Evolutionary conservation across 345 rosid genomes (phyloP).

Genomic region (Jatropha curcas): DNA sequence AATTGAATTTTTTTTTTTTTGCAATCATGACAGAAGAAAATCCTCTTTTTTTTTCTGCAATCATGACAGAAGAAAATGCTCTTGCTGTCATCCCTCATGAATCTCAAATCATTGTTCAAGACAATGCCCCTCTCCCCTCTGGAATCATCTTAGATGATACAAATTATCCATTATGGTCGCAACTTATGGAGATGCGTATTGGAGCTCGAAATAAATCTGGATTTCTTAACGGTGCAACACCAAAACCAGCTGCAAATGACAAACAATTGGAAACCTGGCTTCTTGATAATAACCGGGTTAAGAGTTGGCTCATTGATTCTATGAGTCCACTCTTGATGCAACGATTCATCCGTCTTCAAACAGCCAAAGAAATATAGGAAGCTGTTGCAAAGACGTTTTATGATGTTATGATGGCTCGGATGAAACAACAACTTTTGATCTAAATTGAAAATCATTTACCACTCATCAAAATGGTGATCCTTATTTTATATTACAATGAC

Average conservation of each 20-base stretch:
- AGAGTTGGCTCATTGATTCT: neutral
- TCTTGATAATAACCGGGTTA: neutral
- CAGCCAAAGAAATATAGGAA: neutral
- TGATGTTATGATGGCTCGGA: neutral
- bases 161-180: no score
- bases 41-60: no score
- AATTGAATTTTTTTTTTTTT: no score
- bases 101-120: no score
- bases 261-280: neutral
- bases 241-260: neutral
- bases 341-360: neutral
- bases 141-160: no score
- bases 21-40: no score
- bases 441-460: neutral
- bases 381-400: neutral
- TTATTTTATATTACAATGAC: neutral
- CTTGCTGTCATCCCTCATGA: no score
- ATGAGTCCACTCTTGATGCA: neutral
- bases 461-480: neutral
- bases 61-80: no score
- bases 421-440: neutral
- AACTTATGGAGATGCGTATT: no score
- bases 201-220: neutral
- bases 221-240: neutral
- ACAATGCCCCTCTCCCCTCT: no score